Percentiles rank a stretch among this genome's conserved stretches.
Conservation (phyloP, 768 basidiomycete species). For the Antrodiella citrinella region DNA sequence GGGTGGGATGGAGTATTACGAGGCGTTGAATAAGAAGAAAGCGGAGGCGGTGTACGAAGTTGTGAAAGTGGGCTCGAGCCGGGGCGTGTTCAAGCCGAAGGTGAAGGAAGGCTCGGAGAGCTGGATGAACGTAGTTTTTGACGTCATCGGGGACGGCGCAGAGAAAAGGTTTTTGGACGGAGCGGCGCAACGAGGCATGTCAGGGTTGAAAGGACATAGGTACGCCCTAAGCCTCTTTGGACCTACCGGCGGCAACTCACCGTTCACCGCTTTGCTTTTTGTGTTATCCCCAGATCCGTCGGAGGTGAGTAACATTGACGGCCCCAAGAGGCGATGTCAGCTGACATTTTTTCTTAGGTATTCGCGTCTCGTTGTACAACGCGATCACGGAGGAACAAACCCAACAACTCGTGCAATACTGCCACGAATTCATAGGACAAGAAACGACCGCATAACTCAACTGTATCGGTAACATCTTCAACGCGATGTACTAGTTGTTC, state of each 20-base stretch:
- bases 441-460: too few relatives aligned
- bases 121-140: slow-evolving; percentile 95
- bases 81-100: slow-evolving; percentile 62
- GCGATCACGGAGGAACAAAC: slow-evolving; percentile 46
- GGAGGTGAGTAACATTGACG: slow-evolving; percentile 24
- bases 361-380: slow-evolving; percentile 51
- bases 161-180: slow-evolving; percentile 73
- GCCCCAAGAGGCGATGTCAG: not conserved
- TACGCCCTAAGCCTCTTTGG: slow-evolving; percentile 28
- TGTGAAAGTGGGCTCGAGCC: slow-evolving; percentile 60
- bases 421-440: slow-evolving; percentile 20
- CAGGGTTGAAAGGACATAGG: slow-evolving; percentile 89
- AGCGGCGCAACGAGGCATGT: slow-evolving; percentile 74
- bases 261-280: not conserved
- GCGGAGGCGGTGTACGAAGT: slow-evolving; percentile 68
- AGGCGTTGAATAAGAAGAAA: slow-evolving; percentile 62
- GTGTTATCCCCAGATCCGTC: slow-evolving; percentile 25
- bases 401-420: slow-evolving; percentile 24
- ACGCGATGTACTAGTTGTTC: too few relatives aligned
- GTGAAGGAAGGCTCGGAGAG: slow-evolving; percentile 74
- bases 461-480: too few relatives aligned
- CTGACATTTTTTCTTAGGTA: slow-evolving; percentile 26
- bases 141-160: slow-evolving; percentile 60
- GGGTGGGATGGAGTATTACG: slow-evolving; percentile 61
- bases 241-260: not conserved